Evolutionary conservation across 1,284 basidiomycete species (phyloP), one percentile per base, ranked within the genome.

Genomic region (Boletus coffeatus): DNA sequence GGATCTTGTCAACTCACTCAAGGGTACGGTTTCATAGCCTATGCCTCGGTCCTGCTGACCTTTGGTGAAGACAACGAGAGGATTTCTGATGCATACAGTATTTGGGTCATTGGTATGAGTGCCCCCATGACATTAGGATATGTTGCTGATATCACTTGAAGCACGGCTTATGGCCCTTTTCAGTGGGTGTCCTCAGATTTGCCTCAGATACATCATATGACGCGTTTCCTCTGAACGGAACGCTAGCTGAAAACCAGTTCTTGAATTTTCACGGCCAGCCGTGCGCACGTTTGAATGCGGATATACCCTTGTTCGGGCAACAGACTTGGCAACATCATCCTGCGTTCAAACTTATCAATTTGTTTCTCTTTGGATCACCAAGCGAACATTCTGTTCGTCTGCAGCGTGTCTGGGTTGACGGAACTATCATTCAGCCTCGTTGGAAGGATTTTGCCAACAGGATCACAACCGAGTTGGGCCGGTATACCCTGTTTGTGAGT

Each of bases 401-500:
- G 48, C 61, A 62, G 25, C 59, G 71, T 1, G 65, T 73, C 16
- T 72, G 71, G 64, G 68, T 67, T 0, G 68, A 70, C 5, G 61
- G 62, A 8, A 72, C 56, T 2, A 69, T 73, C 9, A 65, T 72
- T 39, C 62, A 65, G 14, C 70, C 70, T 11, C 64, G 64, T 1
- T 73, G 71, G 68, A 68, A 67, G 14, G 64, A 73, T 6, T 80
- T 79, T 52, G 76, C 84, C 13, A 66, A 69, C 9, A 80, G 78
- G 59, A 67, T 85, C 36, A 77, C 75, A 14, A 67, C 69, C 1
- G 82, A 87, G 64, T 83, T 85, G 81, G 73, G 75, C 59, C 79
- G 82, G 50, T 79, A 79, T 62, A 76, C 80, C 32, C 74, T 85
- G 13, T 79, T 78, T 63, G 84, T 85, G 62, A 52, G 82, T 73